Evolutionary conservation across 345 rosid genomes (phyloP).

Genomic region (Eucalyptus sideroxylon): DNA sequence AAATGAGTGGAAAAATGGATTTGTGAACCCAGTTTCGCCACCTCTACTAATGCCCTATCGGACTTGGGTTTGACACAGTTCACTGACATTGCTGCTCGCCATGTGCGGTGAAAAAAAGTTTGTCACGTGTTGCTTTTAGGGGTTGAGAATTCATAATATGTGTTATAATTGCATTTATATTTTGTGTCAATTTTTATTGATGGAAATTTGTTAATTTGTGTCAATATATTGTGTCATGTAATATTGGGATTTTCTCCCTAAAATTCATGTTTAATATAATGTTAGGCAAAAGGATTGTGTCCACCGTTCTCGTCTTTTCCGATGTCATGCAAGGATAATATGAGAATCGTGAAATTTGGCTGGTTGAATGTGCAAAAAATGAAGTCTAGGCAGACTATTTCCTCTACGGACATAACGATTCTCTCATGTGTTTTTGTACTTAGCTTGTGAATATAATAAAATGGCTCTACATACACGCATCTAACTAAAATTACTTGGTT

Average conservation of each 20-base stretch:
- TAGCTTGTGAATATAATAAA: no score
- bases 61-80: background rate
- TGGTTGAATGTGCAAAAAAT: no score
- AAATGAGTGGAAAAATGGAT: background rate
- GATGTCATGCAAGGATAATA: no score
- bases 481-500: background rate
- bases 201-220: background rate
- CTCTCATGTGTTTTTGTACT: no score
- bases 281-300: background rate
- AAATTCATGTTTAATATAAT: background rate
- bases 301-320: no score
- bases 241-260: background rate
- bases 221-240: no score
- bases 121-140: background rate
- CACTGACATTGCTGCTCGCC: background rate
- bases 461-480: background rate
- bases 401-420: background rate
- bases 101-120: background rate
- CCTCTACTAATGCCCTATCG: background rate
- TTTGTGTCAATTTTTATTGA: background rate
- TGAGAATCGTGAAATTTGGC: no score
- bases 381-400: background rate
- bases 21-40: background rate
- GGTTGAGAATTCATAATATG: background rate
- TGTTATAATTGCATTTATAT: background rate